Base-by-base conservation (phyloP, 805 yeast species). In the Saccharomycopsis schoenii region DNA sequence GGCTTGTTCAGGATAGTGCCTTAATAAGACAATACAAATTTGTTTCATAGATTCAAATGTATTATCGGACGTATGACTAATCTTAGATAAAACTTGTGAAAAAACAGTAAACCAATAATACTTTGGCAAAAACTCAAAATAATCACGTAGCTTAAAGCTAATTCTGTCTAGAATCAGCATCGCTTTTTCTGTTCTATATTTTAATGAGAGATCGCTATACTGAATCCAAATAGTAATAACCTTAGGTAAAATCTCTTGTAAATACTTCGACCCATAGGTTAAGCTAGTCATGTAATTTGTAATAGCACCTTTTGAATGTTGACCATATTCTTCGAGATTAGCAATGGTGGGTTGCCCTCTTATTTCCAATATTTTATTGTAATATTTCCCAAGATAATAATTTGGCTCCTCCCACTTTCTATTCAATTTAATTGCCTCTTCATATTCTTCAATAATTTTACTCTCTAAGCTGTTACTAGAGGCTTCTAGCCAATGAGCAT, bases 191-290 rank as follows among this genome's bases (percentile, higher is more conserved):
- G 75, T 2, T 76, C 72, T 36, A 83, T 71, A 47, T 76, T 73
- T 60, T 70, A 74, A 37, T 69, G 67, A 63, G 79, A 71, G 34
- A 70, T 54, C 42, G 17, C 54, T 29, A 52, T 86, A 88, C 67
- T 92, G 97, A 25, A 94, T 75, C 99, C 99, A 94, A 9, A 89
- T 79, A 0, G 97, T 90, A 4, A 92, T 80, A n/a, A 89, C 81
- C 67, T 90, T 91, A 0, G 99, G 98, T 21, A 94, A 74, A 0
- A 93, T 86, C 72, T 94, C 97, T 68, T 84, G 84, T 1, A 89
- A 80, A 68, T 83, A 86, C 42, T 81, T 78, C 2, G 84, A 78
- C 0, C 94, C 90, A 50, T 77, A 75, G 10, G 79, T 77, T 29
- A 89, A 77, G 0, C 93, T 82, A 39, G 80, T 77, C 39, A 83